Evolutionary conservation across 2,329 filamentous ascomycete species (phyloP), one percentile per base, ranked within the genome.

Genomic region (Colletotrichum agaves): DNA sequence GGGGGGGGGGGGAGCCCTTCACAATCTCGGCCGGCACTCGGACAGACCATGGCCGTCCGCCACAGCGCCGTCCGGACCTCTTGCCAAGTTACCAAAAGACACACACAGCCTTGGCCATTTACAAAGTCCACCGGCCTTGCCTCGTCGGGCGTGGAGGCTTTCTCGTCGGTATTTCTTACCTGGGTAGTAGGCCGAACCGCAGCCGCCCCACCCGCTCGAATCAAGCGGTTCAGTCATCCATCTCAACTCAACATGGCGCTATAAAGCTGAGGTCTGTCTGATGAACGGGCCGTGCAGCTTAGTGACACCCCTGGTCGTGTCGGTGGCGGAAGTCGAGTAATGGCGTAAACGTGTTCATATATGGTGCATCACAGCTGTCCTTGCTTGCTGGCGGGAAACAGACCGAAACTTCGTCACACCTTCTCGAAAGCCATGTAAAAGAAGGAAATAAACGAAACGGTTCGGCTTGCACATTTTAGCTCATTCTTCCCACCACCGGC

Each of bases 1-100:
- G 13, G 37, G 50, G 19, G 23, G 17, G 8, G 8, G 8, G 3
- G 13, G 13, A 15, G 35, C 35, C 35, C 35, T n/a, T 1, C 4
- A 43, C 11, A 10, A n/a, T 52, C 56, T 37, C 37, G 44, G 63
- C 44, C 52, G 50, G 44, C 59, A 31, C 50, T 67, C 44, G 59
- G 59, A 39, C 35, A 63, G 50, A 52, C 23, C 23, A 37, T 10
- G 35, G 41, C 50, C 43, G n/a, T n/a, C 46, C 11, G 12, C 43
- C 21, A 49, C 57, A 35, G 17, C 50, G 52, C 44, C 58, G 23
- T 21, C 43, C 21, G 50, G 23, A 27, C 37, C 59, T 27, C 27
- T 8, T 46, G 44, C 59, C 58, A 33, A 57, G 62, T 35, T 47
- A 39, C 23, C 35, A n/a, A 49, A n/a, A n/a, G n/a, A n/a, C 10